phyloP scores from a whole-genome alignment of 768 basidiomycete species.

The Mycena rebaudengoi region DNA sequence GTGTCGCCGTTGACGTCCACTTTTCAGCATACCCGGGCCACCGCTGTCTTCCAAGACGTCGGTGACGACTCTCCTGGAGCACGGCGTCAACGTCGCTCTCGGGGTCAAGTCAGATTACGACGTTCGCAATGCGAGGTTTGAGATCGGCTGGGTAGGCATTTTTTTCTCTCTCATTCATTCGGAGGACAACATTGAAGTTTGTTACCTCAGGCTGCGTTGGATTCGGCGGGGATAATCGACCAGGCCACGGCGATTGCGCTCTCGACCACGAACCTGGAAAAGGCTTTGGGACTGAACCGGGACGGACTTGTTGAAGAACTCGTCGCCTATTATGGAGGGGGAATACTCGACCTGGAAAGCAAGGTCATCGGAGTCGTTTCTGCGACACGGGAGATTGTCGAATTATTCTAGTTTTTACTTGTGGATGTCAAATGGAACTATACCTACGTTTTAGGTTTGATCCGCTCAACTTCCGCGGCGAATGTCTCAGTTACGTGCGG shows the following conservation, averaged over 20 bases:
- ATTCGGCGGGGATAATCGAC: slow-evolving; percentile 49
- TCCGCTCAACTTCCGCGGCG: too few relatives aligned
- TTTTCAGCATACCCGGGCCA: slow-evolving; percentile 68
- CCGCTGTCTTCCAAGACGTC: slow-evolving; percentile 68
- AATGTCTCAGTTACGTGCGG: too few relatives aligned
- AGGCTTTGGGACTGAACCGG: slow-evolving; percentile 45
- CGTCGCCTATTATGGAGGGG: slow-evolving; percentile 51
- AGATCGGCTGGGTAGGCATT: slow-evolving; percentile 60
- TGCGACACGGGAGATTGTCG: slow-evolving; percentile 39
- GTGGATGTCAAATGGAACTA: too few relatives aligned
- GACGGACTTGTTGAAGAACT: slow-evolving; percentile 39
- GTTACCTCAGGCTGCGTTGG: slow-evolving; percentile 41
- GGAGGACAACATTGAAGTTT: not conserved
- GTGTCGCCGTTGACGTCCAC: not conserved
- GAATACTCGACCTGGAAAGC: slow-evolving; percentile 51
- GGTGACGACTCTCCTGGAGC: slow-evolving; percentile 59
- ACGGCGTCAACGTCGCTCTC: slow-evolving; percentile 71
- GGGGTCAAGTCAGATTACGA: slow-evolving; percentile 67
- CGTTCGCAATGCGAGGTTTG: slow-evolving; percentile 76
- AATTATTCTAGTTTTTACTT: too few relatives aligned
- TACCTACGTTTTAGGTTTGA: too few relatives aligned
- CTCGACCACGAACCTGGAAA: slow-evolving; percentile 52
- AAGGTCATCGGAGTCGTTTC: slow-evolving; percentile 55
- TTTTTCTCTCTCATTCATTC: not conserved
- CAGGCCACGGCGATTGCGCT: slow-evolving; percentile 48